Evolutionary conservation across 371 early-diverging fungal genomes (phyloP).

Genomic region (Haplosporangium sp.): DNA sequence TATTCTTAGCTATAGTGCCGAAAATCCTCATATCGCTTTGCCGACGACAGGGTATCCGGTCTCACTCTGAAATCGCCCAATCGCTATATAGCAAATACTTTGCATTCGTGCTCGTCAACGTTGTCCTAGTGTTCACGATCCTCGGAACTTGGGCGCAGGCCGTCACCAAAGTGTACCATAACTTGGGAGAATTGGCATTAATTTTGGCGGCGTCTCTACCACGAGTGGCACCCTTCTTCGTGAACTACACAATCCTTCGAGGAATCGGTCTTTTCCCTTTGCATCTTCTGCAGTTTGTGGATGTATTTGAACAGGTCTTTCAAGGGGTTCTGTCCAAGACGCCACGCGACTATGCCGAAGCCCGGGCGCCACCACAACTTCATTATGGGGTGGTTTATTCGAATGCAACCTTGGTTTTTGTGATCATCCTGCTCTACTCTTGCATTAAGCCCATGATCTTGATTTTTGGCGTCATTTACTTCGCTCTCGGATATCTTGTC

Average conservation of each 20-base stretch:
- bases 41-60: constrained; percentile 67
- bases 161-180: constrained; percentile 68
- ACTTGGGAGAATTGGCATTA: constrained; percentile 31
- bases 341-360: constrained; percentile 72
- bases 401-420: constrained; percentile 80
- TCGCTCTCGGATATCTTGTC: constrained; percentile 75
- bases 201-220: constrained; percentile 57
- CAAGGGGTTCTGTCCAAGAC: constrained; percentile 67
- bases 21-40: constrained; percentile 69
- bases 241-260: constrained; percentile 81
- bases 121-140: constrained; percentile 88
- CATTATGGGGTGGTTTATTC: constrained; percentile 69
- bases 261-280: constrained; percentile 68
- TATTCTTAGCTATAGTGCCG: constrained; percentile 74
- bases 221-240: constrained; percentile 81
- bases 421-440: constrained; percentile 87
- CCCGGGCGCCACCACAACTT: constrained; percentile 60
- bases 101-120: constrained; percentile 88
- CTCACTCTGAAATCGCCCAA: constrained; percentile 74
- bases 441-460: constrained; percentile 88
- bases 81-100: constrained; percentile 83
- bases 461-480: constrained; percentile 85
- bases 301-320: constrained; percentile 58
- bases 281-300: constrained; percentile 76
- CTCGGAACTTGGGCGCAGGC: constrained; percentile 83